phyloP scores from a whole-genome alignment of 352 stramenopile species.

The Lagenidium sp. region DNA sequence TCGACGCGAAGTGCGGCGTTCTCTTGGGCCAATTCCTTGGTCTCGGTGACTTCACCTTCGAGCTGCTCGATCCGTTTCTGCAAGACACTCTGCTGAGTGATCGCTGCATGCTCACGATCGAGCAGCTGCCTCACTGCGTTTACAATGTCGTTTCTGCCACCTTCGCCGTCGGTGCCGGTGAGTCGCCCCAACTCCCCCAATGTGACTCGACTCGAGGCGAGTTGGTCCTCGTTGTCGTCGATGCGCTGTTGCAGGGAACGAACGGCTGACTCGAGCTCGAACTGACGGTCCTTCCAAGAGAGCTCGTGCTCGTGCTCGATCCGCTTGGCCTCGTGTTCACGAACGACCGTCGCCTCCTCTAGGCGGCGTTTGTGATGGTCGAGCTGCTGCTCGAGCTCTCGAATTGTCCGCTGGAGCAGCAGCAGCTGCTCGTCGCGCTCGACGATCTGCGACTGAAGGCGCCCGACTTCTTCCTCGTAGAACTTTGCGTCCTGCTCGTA shows the following conservation, averaged over 20 bases:
- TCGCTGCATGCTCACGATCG: background rate
- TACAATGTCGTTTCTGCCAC: conserved; percentile 22
- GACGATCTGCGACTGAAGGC: conserved; percentile 19
- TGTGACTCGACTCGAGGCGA: too few relatives aligned
- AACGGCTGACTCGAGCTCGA: background rate
- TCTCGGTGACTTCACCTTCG: conserved; percentile 28
- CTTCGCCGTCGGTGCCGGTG: too few relatives aligned
- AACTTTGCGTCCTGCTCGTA: conserved; percentile 23
- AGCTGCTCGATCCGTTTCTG: conserved; percentile 6
- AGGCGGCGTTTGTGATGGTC: conserved; percentile 9
- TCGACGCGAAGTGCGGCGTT: conserved; percentile 45
- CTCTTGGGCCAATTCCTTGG: conserved; percentile 35
- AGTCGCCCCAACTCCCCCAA: too few relatives aligned
- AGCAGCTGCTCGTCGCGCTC: conserved; percentile 20
- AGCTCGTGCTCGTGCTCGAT: conserved; percentile 10
- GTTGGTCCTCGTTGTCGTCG: too few relatives aligned
- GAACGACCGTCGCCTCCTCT: conserved; percentile 13
- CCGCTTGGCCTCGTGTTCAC: conserved; percentile 12
- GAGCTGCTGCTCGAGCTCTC: conserved; percentile 16
- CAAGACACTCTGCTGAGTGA: conserved; percentile 1
- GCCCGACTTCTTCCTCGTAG: conserved; percentile 32
- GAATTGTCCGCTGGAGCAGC: conserved; percentile 12
- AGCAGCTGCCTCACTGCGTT: conserved; percentile 20
- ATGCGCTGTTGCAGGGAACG: too few relatives aligned
- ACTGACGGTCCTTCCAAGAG: background rate